Evolutionary conservation across 768 basidiomycete genomes (phyloP).

Genomic region (Artomyces pyxidatus): DNA sequence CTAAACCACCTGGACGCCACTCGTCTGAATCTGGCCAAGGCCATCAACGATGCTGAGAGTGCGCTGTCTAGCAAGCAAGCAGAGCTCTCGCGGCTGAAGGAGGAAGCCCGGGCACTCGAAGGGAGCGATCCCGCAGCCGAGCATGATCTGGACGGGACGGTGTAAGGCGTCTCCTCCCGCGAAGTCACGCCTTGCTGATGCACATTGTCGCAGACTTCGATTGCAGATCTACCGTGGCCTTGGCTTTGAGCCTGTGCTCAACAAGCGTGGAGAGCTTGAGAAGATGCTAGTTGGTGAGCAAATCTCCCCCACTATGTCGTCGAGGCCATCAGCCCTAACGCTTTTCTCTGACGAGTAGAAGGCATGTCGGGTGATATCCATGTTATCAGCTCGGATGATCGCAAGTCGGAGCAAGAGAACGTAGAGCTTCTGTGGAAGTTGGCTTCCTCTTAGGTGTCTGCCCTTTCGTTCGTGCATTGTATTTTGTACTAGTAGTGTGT

Average conservation of each 20-base stretch:
- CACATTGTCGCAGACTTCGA: constrained; percentile 42
- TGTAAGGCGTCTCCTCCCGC: constrained; percentile 35
- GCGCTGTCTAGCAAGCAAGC: constrained; percentile 59
- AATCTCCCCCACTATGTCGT: not conserved
- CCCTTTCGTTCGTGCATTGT: not conserved
- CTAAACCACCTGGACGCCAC: constrained; percentile 60
- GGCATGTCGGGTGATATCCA: constrained; percentile 11
- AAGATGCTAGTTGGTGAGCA: constrained; percentile 68
- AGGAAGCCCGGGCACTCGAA: constrained; percentile 52
- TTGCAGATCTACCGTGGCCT: constrained; percentile 61
- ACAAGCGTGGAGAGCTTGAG: constrained; percentile 37
- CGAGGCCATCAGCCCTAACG: not conserved
- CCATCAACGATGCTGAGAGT: constrained; percentile 66
- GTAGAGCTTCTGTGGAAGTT: constrained; percentile 12
- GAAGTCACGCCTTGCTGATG: not conserved
- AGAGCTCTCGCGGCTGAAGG: constrained; percentile 60
- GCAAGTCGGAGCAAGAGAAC: not conserved
- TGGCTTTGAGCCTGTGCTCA: constrained; percentile 61
- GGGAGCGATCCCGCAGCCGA: constrained; percentile 65
- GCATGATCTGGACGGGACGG: constrained; percentile 62
- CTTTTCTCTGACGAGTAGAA: constrained; percentile 23
- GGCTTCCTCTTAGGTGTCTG: constrained; percentile 1
- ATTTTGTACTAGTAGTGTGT: no score
- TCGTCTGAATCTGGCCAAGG: constrained; percentile 60
- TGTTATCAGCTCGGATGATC: constrained; percentile 3